Percentiles rank a stretch among this genome's conserved stretches.
These are phyloP conservation scores for Phoenix dactylifera DNA, from an alignment of 176 grass and related monocot species.

Conservation along the genomic window DNA sequence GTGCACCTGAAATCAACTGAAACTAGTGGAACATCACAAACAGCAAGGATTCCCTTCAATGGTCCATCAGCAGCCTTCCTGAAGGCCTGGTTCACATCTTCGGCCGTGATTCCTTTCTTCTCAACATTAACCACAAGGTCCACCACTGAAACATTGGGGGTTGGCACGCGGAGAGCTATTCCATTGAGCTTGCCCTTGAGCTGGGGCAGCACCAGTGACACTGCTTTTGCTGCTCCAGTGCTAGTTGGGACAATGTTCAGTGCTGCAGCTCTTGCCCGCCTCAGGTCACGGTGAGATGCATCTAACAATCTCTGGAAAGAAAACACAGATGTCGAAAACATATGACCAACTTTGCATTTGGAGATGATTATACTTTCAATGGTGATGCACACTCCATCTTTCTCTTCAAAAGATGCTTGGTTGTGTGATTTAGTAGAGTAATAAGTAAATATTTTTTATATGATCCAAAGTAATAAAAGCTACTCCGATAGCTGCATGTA, in stretches of 20 bases:
- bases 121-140: slow-evolving; percentile 88
- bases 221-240: slow-evolving; percentile 88
- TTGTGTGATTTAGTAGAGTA: too few relatives aligned
- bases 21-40: slow-evolving; percentile 82
- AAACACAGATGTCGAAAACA: too few relatives aligned
- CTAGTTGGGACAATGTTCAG: slow-evolving; percentile 98
- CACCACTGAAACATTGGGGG: slow-evolving; percentile 92
- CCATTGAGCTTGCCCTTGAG: slow-evolving; percentile 98
- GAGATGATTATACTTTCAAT: too few relatives aligned
- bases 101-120: slow-evolving; percentile 73
- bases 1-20: slow-evolving; percentile 95
- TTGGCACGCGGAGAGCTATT: slow-evolving; percentile 94
- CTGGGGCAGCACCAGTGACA: slow-evolving; percentile 82
- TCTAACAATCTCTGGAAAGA: slow-evolving; percentile 59
- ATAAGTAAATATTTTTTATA: too few relatives aligned
- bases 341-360: too few relatives aligned
- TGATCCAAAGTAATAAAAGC: too few relatives aligned
- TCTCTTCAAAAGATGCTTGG: too few relatives aligned
- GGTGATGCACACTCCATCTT: too few relatives aligned
- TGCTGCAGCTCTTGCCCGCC: slow-evolving; percentile 68
- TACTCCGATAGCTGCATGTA: too few relatives aligned
- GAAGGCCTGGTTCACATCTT: slow-evolving; percentile 85
- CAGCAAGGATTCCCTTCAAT: slow-evolving; percentile 56
- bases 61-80: slow-evolving; percentile 55
- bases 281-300: slow-evolving; percentile 85